These are phyloP conservation scores for Podaxis rugospora DNA, from an alignment of 768 basidiomycete genomes.

Conservation along the genomic window DNA sequence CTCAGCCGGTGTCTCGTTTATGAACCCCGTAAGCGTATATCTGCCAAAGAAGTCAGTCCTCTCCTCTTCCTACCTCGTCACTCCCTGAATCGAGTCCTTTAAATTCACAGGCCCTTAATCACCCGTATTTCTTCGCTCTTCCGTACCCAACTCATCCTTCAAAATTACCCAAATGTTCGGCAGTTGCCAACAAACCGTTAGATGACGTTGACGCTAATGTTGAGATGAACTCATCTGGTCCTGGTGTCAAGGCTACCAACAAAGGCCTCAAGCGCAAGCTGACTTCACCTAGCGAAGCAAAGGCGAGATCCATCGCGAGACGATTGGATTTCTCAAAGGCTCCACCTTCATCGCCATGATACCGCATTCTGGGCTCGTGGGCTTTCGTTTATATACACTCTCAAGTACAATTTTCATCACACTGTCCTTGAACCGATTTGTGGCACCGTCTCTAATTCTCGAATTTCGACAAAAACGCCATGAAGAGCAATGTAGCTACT, in stretches of 20 bases:
- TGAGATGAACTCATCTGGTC: constrained; percentile 43
- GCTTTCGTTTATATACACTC: not conserved
- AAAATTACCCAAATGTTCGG: constrained; percentile 75
- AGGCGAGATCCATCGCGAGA: constrained; percentile 58
- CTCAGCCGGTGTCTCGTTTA: constrained; percentile 76
- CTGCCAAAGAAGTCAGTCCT: constrained; percentile 68
- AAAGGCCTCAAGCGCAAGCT: constrained; percentile 71
- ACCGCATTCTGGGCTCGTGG: not conserved
- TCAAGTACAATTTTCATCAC: not conserved
- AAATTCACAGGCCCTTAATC: constrained; percentile 64
- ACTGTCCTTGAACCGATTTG: not conserved
- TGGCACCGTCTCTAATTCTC: not conserved
- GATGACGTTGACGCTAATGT: constrained; percentile 80
- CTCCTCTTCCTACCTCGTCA: constrained; percentile 1
- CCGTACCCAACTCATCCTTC: constrained; percentile 88
- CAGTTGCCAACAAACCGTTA: constrained; percentile 40
- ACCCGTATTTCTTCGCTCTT: constrained; percentile 82
- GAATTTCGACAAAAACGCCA: not conserved
- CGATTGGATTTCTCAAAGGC: constrained; percentile 67
- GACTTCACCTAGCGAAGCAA: constrained; percentile 48
- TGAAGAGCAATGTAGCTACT: constrained; percentile 1
- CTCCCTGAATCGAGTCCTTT: not conserved
- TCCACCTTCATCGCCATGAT: constrained; percentile 29
- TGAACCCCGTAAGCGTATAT: constrained; percentile 80
- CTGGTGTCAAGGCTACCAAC: constrained; percentile 48